Evolutionary conservation across 2,329 filamentous ascomycete species (phyloP), one percentile per base, ranked within the genome.

Genomic region (Scedosporium boydii): DNA sequence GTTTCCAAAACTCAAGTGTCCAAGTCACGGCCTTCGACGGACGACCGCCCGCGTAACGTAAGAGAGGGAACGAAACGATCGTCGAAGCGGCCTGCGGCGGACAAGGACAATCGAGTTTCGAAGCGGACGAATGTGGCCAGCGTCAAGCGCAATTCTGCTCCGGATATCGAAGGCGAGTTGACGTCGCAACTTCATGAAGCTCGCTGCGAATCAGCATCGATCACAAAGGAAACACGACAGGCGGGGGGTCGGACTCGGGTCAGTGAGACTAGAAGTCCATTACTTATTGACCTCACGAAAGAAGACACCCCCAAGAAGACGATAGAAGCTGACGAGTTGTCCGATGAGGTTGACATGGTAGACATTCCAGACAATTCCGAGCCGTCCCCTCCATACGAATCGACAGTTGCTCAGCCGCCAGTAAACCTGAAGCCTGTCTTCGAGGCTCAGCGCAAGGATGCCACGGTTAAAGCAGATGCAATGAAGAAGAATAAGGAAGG

Each of bases 191-290:
- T 53, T n/a, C 21, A 16, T 10, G 58, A 48, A 16, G 27, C 58
- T 38, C 26, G 21, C 3, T 21, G 26, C 14, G 23, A 21, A 10
- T 18, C 12, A 4, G 7, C 21, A 23, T 7, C 16, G 26, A 14
- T 41, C 16, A 5, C 41, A 23, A 5, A 51, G 14, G 29, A 56
- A 26, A 14, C 21, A 9, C 48, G 21, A 18, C 46, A n/a, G 3
- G 26, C n/a, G 9, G 38, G 48, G 27, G 41, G 18, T 34, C 27
- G 48, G 21, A 61, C 48, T 16, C 29, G 26, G 12, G 59, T 61
- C n/a, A 56, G 27, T 34, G 59, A 61, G 34, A 44, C 48, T 34
- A 48, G 59, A 16, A 61, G 48, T 27, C 59, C 59, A 27, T 55
- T 26, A 16, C 34, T 34, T 23, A 18, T 58, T 18, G 55, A 58